Conservation (phyloP, 2,329 filamentous ascomycete species). For the Botrytis tulipae region DNA sequence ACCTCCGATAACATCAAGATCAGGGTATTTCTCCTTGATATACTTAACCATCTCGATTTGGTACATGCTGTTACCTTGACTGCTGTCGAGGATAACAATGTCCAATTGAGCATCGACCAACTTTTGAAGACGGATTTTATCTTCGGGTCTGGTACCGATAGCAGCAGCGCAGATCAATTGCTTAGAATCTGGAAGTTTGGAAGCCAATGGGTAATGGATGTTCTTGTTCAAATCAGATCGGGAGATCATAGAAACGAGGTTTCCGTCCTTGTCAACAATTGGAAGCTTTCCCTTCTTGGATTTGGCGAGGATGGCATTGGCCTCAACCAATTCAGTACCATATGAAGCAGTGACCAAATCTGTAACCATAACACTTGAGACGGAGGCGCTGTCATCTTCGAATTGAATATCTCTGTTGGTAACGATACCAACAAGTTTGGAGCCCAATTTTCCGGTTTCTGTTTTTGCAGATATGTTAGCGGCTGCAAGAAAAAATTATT, state of each 20-base stretch:
- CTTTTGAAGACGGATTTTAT: constrained; percentile 81
- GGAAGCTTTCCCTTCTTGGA: constrained; percentile 99
- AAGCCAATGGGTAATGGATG: constrained; percentile 91
- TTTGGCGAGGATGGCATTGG: constrained; percentile 87
- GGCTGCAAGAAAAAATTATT: not conserved
- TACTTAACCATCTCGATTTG: constrained; percentile 98
- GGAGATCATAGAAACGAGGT: constrained; percentile 88
- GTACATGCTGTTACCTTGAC: constrained; percentile 97
- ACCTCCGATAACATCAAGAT: constrained; percentile 91
- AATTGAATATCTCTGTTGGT: constrained; percentile 98
- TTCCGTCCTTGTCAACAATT: constrained; percentile 79
- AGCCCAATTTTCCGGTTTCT: constrained; percentile 92
- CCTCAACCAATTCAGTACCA: constrained; percentile 81
- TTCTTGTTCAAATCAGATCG: constrained; percentile 98
- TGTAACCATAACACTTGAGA: constrained; percentile 91
- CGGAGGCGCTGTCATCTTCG: constrained; percentile 69
- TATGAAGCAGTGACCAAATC: constrained; percentile 84
- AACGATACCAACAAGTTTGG: constrained; percentile 95
- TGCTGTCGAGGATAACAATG: constrained; percentile 92
- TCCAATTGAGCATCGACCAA: constrained; percentile 94
- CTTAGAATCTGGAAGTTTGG: constrained; percentile 95
- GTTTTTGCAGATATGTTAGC: constrained; percentile 42
- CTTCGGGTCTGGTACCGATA: constrained; percentile 91
- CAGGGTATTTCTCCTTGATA: constrained; percentile 82
- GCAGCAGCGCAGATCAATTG: constrained; percentile 94